Evolutionary conservation across 805 yeast genomes (phyloP), one percentile per base, ranked within the genome.

Genomic region (Limtongia smithiae): DNA sequence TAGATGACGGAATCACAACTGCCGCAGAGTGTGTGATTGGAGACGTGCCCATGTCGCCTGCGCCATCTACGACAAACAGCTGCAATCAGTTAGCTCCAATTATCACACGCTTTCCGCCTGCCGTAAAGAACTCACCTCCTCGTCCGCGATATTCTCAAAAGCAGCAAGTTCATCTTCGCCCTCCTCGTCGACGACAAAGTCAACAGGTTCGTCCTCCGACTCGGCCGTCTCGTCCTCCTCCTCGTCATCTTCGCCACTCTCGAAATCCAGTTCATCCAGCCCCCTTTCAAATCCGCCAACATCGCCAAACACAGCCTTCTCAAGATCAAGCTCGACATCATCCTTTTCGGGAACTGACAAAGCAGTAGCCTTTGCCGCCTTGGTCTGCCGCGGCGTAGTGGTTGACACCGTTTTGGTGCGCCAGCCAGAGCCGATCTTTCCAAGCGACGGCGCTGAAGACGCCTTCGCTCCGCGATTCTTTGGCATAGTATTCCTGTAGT

Each of bases 231-330:
- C 42, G n/a, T 47, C 46, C 21, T 37, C 51, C 9, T 39, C 48
- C 34, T 36, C 51, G 11, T 38, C 44, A 22, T 41, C 46, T 20
- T 24, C 40, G 17, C 41, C 59, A 17, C 12, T 44, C 33, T 38
- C 44, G 22, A 28, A 35, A 15, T 42, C 53, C 3, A 40, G 69
- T 54, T 81, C 75, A 57, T 82, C 87, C 43, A 87, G 71, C 51
- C 81, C 83, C 28, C 67, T 63, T 60, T 81, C 85, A 69, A 85
- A 83, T 27, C 91, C 84, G 47, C 80, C 84, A 3, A 75, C 60
- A 64, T 93, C 97, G 14, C 98, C 97, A 68, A 93, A 90, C 3
- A 93, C 95, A 12, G 87, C 73, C 65, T 79, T 85, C 55, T 90
- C 95, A 43, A 93, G 75, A 48, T 71, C 76, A 37, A 82, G 60